Base-by-base conservation (phyloP, 345 rosid species). In the Gossypium ekmanianum region DNA sequence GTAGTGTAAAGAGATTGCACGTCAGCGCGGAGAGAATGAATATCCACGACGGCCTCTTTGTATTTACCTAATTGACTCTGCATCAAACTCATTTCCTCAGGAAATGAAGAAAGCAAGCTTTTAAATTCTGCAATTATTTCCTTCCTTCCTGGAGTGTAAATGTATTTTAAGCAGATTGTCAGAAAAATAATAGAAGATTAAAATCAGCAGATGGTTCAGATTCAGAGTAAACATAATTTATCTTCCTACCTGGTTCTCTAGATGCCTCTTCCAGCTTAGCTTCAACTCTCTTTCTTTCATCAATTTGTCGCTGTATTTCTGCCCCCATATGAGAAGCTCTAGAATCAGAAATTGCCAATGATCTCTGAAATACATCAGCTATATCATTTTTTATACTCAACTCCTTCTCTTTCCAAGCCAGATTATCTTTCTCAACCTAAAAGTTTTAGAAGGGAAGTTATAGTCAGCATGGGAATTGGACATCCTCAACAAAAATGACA, bases 381-480 rank as follows among this genome's bases (percentile, higher is more conserved):
- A 93, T 74, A 73, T 96, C 99, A 77, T 50, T 84, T 87, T 92
- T 92, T 41, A 92, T 71, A 79, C 74, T 86, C 81, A 93, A 77
- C 85, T 93, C 98, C 77, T 79, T 82, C 80, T 93, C 99, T 85
- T 86, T 87, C 99, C 98, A 96, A 47, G 78, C 75, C 80, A 93
- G 87, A 75, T 76, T 85, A 78, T 92, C 98, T 88, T 88, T 96
- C 80, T 96, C 98, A 77, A 84, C 92, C 99, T 96, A 79, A 55
- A 79, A 81, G 58, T 73, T 79, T 73, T 75, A 27, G 47, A 29
- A 52, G 51, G 17, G 62, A 78, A 76, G 44, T 50, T 34, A 71
- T 8, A 55, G 79, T 88, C 75, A 85, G 79, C 71, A 81, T 71
- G 50, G 72, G 62, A 85, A 76, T 75, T 39, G 73, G 54, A 80